Base-by-base conservation (phyloP, 2,329 filamentous ascomycete species). In the Pseudopyrenochaeta lycopersici region DNA sequence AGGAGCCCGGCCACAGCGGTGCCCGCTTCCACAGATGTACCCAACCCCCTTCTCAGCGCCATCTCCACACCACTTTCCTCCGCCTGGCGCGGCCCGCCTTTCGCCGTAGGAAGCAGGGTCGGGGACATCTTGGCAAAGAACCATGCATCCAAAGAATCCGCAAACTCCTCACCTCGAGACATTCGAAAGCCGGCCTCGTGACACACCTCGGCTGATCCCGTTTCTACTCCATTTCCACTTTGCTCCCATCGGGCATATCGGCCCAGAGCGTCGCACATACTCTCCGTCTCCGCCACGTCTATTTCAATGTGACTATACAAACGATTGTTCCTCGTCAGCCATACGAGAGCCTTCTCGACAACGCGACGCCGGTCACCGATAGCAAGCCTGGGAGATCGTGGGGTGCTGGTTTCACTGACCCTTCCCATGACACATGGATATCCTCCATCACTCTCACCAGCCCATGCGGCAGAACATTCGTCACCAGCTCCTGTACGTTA, bases 61-160 rank as follows among this genome's bases (percentile, higher is more conserved):
- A 49, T n/a, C n/a, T 49, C 35, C 9, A 21, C 36, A 35, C 33
- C 14, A 43, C 36, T 33, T 18, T 49, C 35, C 20, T 49, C 27
- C 9, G 46, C 46, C 46, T 29, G 46, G 5, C 46, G 46, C 42
- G 46, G 46, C n/a, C 46, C 46, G 31, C 46, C 46, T 42, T 43
- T 21, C 21, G 35, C 35, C n/a, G 42, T 21, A n/a, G 46, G 46
- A 35, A 49, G 42, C 46, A 49, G 46, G 35, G 46, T 49, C 14
- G 36, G 46, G 18, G 42, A 49, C 46, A 35, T 49, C 27, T 49
- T 49, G n/a, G 46, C 46, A 18, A 49, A 49, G 30, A 49, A 49
- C 17, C 46, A 35, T 35, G 33, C 27, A 31, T 49, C 46, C 21
- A 31, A 10, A 21, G 46, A 33, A 49, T 49, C 46, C 9, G 46